phyloP scores from a whole-genome alignment of 176 grass and related monocot species.

The Areca catechu region DNA sequence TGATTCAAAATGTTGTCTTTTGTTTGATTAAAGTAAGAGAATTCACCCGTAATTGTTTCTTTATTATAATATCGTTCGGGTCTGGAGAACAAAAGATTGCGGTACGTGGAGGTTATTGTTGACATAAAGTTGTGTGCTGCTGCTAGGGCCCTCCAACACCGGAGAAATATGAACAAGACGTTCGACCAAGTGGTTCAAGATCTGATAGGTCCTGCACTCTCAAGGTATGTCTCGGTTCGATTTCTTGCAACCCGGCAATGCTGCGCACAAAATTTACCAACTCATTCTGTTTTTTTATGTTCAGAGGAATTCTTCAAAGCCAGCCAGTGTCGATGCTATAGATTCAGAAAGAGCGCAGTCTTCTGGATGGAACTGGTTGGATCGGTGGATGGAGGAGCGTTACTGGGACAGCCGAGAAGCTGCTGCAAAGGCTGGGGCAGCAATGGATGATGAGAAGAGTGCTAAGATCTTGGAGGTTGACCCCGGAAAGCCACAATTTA shows the following conservation, averaged over 20 bases:
- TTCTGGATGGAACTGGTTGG: conserved; percentile 60
- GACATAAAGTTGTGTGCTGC: not conserved
- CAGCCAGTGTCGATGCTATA: conserved; percentile 28
- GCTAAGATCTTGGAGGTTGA: conserved; percentile 41
- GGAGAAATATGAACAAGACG: conserved; percentile 1
- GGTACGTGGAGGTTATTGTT: not conserved
- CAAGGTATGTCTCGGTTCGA: too few species aligned
- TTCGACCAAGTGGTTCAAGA: not conserved
- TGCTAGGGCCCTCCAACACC: conserved; percentile 1
- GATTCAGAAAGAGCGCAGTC: conserved; percentile 49
- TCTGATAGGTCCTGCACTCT: not conserved
- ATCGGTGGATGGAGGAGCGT: conserved; percentile 1
- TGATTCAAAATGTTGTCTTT: too few species aligned
- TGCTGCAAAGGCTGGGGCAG: not conserved
- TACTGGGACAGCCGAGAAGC: not conserved
- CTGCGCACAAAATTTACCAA: too few species aligned
- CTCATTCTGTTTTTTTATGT: not conserved
- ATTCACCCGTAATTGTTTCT: too few species aligned
- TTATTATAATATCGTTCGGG: too few species aligned
- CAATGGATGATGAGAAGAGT: conserved; percentile 60
- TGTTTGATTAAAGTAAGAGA: too few species aligned
- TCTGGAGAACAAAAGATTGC: not conserved
- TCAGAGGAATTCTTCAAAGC: conserved; percentile 44
- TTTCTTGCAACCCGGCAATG: too few species aligned
- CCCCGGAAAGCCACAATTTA: conserved; percentile 23